phyloP scores from a whole-genome alignment of 768 basidiomycete genomes.

The Trametes gibbosa region DNA sequence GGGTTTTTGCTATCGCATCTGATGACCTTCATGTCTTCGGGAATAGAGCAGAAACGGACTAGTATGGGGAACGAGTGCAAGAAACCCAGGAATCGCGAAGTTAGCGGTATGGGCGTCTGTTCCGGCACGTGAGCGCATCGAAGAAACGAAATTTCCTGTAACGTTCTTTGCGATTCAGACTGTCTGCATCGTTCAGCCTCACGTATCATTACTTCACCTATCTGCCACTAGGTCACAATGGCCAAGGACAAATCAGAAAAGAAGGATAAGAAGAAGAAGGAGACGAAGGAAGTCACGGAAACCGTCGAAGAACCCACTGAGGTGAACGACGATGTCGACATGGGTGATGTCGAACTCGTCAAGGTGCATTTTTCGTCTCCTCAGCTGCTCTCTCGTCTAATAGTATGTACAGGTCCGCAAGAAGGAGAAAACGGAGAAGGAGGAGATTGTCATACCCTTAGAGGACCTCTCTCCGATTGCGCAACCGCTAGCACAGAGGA shows the following conservation, averaged over 20 bases:
- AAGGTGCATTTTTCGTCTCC: constrained; percentile 28
- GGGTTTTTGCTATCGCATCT: background rate
- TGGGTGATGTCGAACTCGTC: constrained; percentile 36
- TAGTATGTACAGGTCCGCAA: constrained; percentile 39
- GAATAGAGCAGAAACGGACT: no score
- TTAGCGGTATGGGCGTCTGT: background rate
- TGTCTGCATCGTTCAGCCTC: background rate
- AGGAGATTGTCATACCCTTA: constrained; percentile 61
- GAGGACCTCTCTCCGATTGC: constrained; percentile 95
- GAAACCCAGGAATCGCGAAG: no score
- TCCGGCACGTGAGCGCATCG: constrained; percentile 2
- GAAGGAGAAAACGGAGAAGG: constrained; percentile 64
- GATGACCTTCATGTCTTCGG: background rate
- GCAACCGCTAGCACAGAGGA: constrained; percentile 88
- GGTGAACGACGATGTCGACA: constrained; percentile 47
- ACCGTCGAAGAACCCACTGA: constrained; percentile 26
- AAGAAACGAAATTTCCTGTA: constrained; percentile 1
- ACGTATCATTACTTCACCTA: background rate
- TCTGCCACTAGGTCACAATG: constrained; percentile 35
- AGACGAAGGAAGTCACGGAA: constrained; percentile 31
- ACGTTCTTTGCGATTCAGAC: background rate
- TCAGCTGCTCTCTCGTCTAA: constrained; percentile 16
- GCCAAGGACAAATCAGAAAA: constrained; percentile 75
- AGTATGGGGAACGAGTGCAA: background rate
- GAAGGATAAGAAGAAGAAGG: constrained; percentile 69